Evolutionary conservation across 306 rosid genomes (phyloP), one percentile per base, ranked within the genome.

Genomic region (Acacia melanoxylon): DNA sequence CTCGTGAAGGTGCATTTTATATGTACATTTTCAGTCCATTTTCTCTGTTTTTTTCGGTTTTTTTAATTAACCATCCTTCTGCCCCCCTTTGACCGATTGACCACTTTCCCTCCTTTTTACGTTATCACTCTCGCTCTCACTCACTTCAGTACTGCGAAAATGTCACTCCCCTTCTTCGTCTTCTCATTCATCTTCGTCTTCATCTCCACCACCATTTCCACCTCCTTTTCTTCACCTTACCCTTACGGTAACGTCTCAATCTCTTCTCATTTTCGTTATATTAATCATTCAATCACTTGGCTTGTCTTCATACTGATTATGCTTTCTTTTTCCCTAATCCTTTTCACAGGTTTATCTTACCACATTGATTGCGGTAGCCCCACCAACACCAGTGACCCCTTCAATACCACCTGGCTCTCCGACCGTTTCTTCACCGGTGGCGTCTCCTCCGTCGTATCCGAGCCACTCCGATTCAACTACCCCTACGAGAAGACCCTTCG

Each of bases 401-500:
- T 92, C 89, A 87, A 84, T 86, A 88, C 88, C 0, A 76, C 90
- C 1, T 95, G 97, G 97, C 88, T 92, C 2, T 83, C 98, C 42
- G 99, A 95, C 94, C 91, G 96, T 2, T 91, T 81, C 88, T 95
- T 78, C 94, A 89, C 91, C 80, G 95, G 97, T 70, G 99, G 99
- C 5, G 24, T 85, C 67, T 8, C 87, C 79, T 76, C 81, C 6
- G 62, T 92, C 8, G 99, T 95, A 74, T 95, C 99, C 1, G 98
- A 95, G 87, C 99, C 99, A 0, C 94, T 95, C 31, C 89, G 29
- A 3, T 93, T 95, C 91, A 76, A 4, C 44, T 88, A 86, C 78
- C 79, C 81, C 1, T 91, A 92, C 68, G 99, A 95, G 85, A 92
- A 95, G 83, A 91, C 97, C 9, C 97, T 95, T 83, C 95, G 99